phyloP scores from a whole-genome alignment of 257 asterid genomes.

The Petrea volubilis region DNA sequence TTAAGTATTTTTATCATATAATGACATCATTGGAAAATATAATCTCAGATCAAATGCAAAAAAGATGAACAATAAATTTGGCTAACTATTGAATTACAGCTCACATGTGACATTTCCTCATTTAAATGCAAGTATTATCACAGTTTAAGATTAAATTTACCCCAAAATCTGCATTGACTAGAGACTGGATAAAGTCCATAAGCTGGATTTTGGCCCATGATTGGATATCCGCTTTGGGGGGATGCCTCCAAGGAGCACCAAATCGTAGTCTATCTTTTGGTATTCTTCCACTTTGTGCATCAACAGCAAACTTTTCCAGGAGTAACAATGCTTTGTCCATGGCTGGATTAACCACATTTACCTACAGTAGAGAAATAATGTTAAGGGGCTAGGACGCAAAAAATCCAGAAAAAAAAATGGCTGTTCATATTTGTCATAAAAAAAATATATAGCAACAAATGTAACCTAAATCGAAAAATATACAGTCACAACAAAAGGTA shows the following conservation, averaged over 20 bases:
- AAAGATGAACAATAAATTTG: neutral
- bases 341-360: slow-evolving; percentile 90
- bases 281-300: slow-evolving; percentile 68
- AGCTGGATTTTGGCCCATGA: slow-evolving; percentile 92
- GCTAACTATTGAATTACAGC: slow-evolving; percentile 7
- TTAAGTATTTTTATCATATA: neutral
- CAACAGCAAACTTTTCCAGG: slow-evolving; percentile 72
- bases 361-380: slow-evolving; percentile 40
- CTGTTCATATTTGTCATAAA: slow-evolving; percentile 3
- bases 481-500: neutral
- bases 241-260: slow-evolving; percentile 98
- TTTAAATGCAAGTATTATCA: slow-evolving; percentile 16
- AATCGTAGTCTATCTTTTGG: slow-evolving; percentile 63
- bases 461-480: neutral
- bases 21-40: neutral
- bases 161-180: slow-evolving; percentile 81
- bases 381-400: neutral
- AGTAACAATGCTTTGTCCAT: slow-evolving; percentile 74
- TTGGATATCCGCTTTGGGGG: slow-evolving; percentile 49
- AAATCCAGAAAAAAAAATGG: neutral
- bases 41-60: slow-evolving; percentile 18
- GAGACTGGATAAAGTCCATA: slow-evolving; percentile 87
- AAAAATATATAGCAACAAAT: neutral
- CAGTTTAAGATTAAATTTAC: slow-evolving; percentile 37
- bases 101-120: slow-evolving; percentile 12